phyloP scores from a whole-genome alignment of 2,329 filamentous ascomycete genomes.

The Fusarium zealandicum region DNA sequence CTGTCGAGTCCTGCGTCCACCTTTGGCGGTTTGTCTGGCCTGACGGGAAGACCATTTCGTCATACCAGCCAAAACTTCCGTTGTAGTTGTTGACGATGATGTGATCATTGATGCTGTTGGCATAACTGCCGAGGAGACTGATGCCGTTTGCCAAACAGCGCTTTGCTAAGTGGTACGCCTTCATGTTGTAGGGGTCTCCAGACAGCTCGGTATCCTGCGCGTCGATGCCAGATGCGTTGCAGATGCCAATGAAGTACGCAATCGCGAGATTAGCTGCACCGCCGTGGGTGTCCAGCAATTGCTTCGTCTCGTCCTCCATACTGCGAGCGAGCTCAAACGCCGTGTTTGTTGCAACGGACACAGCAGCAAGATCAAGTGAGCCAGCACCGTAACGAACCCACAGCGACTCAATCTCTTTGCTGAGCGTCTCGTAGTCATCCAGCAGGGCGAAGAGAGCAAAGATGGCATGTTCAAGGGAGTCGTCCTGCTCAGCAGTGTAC shows the following conservation, averaged over 20 bases:
- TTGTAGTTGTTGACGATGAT: slow-evolving; percentile 16
- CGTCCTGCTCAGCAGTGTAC: slow-evolving; percentile 21
- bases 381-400: slow-evolving; percentile 12
- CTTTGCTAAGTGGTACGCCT: slow-evolving; percentile 21
- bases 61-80: slow-evolving; percentile 31
- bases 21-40: slow-evolving; percentile 2
- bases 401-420: slow-evolving; percentile 10
- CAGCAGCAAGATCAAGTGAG: slow-evolving; percentile 27
- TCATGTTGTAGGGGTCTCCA: slow-evolving; percentile 12
- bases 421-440: slow-evolving; percentile 11
- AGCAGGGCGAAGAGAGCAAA: slow-evolving; percentile 24
- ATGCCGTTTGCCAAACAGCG: slow-evolving; percentile 3
- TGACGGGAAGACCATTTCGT: slow-evolving; percentile 3
- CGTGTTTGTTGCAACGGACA: slow-evolving; percentile 28
- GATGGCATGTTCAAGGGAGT: slow-evolving; percentile 9
- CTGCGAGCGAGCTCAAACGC: slow-evolving; percentile 31
- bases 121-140: slow-evolving; percentile 3
- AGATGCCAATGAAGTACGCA: slow-evolving; percentile 2
- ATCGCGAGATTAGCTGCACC: not conserved
- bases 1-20: slow-evolving; percentile 23
- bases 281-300: slow-evolving; percentile 15
- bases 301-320: slow-evolving; percentile 56
- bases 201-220: not conserved
- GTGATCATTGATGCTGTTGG: rapidly evolving
- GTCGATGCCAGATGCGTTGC: slow-evolving; percentile 5